phyloP scores from a whole-genome alignment of 2,329 filamentous ascomycete genomes.

The Fusarium virguliforme region DNA sequence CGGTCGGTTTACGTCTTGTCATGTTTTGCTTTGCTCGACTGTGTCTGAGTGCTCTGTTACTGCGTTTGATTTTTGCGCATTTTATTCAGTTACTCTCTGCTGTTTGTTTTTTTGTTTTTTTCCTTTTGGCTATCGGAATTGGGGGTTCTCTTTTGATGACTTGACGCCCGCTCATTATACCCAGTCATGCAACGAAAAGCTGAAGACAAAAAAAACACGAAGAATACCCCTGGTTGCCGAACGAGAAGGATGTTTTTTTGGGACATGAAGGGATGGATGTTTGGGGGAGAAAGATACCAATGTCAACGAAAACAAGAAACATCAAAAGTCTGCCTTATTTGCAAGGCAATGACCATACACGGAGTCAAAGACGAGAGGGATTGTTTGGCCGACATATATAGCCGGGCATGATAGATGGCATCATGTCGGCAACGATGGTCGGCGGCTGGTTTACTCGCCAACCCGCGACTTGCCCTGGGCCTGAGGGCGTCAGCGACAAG shows the following conservation, averaged over 20 bases:
- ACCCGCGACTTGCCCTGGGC: slow-evolving; percentile 1
- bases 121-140: slow-evolving; percentile 48
- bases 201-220: slow-evolving; percentile 52
- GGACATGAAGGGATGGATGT: slow-evolving; percentile 46
- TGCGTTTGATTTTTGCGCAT: slow-evolving; percentile 30
- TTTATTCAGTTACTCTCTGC: slow-evolving; percentile 13
- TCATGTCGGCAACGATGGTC: slow-evolving; percentile 27
- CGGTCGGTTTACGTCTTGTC: slow-evolving; percentile 62
- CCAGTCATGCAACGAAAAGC: slow-evolving; percentile 54
- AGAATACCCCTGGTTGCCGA: slow-evolving; percentile 56
- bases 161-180: slow-evolving; percentile 57
- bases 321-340: slow-evolving; percentile 42
- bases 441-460: slow-evolving; percentile 39
- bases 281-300: slow-evolving; percentile 51
- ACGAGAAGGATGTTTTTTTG: slow-evolving; percentile 45
- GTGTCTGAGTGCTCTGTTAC: slow-evolving; percentile 36
- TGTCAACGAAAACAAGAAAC: slow-evolving; percentile 45
- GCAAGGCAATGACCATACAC: slow-evolving; percentile 41
- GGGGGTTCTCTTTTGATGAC: slow-evolving; percentile 55
- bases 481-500: slow-evolving; percentile 22
- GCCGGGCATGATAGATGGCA: slow-evolving; percentile 35
- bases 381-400: slow-evolving; percentile 39
- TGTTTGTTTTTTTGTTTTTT: slow-evolving; percentile 12
- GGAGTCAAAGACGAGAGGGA: slow-evolving; percentile 43
- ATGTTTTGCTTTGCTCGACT: slow-evolving; percentile 48